Evolutionary conservation across 345 rosid species (phyloP).

Genomic region (Rhizophora apiculata): DNA sequence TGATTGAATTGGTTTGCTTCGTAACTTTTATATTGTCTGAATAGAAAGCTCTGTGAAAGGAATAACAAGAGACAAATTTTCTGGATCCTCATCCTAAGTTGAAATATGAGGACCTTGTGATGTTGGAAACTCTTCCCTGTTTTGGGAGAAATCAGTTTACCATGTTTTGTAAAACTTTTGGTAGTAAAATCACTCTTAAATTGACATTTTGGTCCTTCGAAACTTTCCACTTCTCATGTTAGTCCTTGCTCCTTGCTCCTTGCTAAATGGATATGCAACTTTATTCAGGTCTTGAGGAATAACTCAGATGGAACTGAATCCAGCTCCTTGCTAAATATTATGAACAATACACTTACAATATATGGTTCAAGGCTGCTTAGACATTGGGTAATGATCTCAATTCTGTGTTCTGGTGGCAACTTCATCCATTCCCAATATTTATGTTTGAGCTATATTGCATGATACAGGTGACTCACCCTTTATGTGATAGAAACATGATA

Average conservation of each 20-base stretch:
- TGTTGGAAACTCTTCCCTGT: neutral
- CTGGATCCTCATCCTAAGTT: no score
- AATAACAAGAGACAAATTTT: no score
- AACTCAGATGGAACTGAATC: conserved; percentile 74
- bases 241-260: conserved; percentile 10
- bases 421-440: neutral
- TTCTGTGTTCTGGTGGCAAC: conserved; percentile 1
- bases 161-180: no score
- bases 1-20: no score
- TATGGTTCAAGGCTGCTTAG: conserved; percentile 90
- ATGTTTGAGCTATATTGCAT: conserved; percentile 24
- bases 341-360: conserved; percentile 75
- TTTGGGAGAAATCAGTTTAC: neutral
- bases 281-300: conserved; percentile 64
- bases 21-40: no score
- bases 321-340: conserved; percentile 69
- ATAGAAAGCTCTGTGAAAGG: no score
- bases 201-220: neutral
- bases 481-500: conserved; percentile 76
- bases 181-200: neutral
- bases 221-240: neutral
- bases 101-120: neutral
- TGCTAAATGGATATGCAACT: conserved; percentile 6
- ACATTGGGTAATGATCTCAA: conserved; percentile 62
- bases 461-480: conserved; percentile 85